These are phyloP conservation scores for Darksidea phi DNA, from an alignment of 495 filamentous ascomycete species.

Conservation along the genomic window DNA sequence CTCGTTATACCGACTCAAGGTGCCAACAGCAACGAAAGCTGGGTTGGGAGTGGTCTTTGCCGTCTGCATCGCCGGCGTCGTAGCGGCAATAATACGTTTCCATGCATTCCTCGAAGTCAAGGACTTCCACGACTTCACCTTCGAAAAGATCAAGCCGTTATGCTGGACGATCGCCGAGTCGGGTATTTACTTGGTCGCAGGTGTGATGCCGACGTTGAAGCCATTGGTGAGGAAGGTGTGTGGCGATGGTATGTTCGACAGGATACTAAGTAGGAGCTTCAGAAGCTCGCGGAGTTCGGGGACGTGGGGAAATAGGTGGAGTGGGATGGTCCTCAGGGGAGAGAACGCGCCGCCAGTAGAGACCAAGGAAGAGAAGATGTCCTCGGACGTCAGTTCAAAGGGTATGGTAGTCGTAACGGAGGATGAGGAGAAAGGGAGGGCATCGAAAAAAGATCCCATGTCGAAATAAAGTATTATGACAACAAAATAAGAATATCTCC, in stretches of 20 bases:
- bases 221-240: conserved; percentile 14
- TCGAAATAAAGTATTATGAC: no score
- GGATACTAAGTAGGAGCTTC: conserved; percentile 10
- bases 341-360: neutral
- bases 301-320: no score
- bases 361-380: neutral
- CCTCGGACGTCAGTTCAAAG: neutral
- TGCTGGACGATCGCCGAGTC: conserved; percentile 25
- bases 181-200: conserved; percentile 23
- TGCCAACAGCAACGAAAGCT: conserved; percentile 1
- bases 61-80: conserved; percentile 7
- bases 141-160: conserved; percentile 7
- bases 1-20: conserved; percentile 9
- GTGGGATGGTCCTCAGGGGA: no score
- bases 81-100: conserved; percentile 22
- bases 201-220: conserved; percentile 19
- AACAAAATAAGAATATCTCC: no score
- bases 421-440: neutral
- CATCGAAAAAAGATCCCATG: no score
- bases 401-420: neutral
- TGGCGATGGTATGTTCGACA: conserved; percentile 7
- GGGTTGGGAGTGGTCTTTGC: conserved; percentile 10
- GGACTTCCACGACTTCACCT: conserved; percentile 21
- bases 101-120: conserved; percentile 7
- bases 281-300: neutral